Base-by-base conservation (phyloP, 306 rosid genomes). In the Delonix regia region DNA sequence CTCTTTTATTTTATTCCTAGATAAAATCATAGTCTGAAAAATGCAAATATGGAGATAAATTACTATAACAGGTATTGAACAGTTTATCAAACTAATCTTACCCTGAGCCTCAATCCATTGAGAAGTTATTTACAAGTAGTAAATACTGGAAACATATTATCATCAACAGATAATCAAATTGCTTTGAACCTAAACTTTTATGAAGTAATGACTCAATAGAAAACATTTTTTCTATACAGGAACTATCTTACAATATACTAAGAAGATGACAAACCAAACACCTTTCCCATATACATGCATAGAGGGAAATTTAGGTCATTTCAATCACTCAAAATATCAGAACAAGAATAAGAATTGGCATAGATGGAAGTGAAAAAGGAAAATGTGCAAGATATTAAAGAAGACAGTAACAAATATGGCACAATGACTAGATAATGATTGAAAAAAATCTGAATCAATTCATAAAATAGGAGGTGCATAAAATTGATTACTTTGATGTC, bases 1-100 rank as follows among this genome's bases (percentile, higher is more conserved):
- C 53, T 92, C 97, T 80, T 83, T 81, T 77, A 94, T 83, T 88
- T 85, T 91, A 89, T 94, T 94, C 88, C 89, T 87, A 42, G 99
- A 92, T 72, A 92, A 85, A 81, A 90, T 76, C 81, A 94, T 71
- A 13, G 88, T 83, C 99, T 94, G 97, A 80, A 87, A 82, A 80
- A 73, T 52, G 70, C 16, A 86, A 83, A 74, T 42, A 69, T 45
- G 36, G 51, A 74, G 34, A 80, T 75, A 69, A 78, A 62, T 84
- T 55, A 74, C 64, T 19, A 66, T 19, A 80, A 63, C 4, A 72
- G 55, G 72, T 75, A 79, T 60, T 11, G 67, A 78, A 36, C 66
- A 73, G 61, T 67, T 41, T 60, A 55, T 44, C 69, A 3, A 38
- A 80, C 73, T 22, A 74, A 19, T 39, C 79, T 66, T 84, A 38